Percentiles rank a stretch among this genome's conserved stretches.
These are phyloP conservation scores for Smithsoniella earleae DNA, from an alignment of 163 green algal genomes.

Conservation along the genomic window DNA sequence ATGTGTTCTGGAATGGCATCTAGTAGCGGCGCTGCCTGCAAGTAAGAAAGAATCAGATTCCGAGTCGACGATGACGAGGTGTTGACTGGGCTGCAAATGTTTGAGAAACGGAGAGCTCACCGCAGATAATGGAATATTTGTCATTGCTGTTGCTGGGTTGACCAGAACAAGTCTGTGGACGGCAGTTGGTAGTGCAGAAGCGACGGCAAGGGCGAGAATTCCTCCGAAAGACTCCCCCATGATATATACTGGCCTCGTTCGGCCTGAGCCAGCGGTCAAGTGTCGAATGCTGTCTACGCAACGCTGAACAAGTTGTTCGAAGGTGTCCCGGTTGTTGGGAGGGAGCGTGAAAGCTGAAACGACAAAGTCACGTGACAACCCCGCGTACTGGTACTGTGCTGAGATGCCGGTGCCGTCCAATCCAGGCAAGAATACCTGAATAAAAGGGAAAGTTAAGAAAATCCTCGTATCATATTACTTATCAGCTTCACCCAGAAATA, in stretches of 20 bases:
- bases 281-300: not conserved
- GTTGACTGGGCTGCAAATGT: too few species aligned
- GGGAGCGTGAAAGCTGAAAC: slow-evolving; percentile 59
- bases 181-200: slow-evolving; percentile 36
- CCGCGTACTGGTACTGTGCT: slow-evolving; percentile 67
- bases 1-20: slow-evolving; percentile 41
- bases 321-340: slow-evolving; percentile 49
- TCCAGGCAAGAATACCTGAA: slow-evolving; percentile 38
- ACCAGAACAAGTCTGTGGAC: slow-evolving; percentile 63
- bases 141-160: slow-evolving; percentile 81
- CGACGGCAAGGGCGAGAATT: slow-evolving; percentile 66
- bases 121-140: too few species aligned
- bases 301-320: slow-evolving; percentile 52
- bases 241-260: slow-evolving; percentile 67
- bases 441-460: too few species aligned
- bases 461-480: too few species aligned
- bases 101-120: too few species aligned
- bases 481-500: too few species aligned
- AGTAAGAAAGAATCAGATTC: too few species aligned
- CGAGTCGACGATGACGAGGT: too few species aligned
- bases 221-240: slow-evolving; percentile 84
- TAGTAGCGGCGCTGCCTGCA: not conserved
- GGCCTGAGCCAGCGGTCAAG: not conserved
- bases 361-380: slow-evolving; percentile 58
- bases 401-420: slow-evolving; percentile 81